A percentile compares a stretch with the other conserved stretches of the same genome.
Evolutionary conservation across 768 basidiomycete genomes (phyloP).

Genomic region (Rhodotorula graminis): DNA sequence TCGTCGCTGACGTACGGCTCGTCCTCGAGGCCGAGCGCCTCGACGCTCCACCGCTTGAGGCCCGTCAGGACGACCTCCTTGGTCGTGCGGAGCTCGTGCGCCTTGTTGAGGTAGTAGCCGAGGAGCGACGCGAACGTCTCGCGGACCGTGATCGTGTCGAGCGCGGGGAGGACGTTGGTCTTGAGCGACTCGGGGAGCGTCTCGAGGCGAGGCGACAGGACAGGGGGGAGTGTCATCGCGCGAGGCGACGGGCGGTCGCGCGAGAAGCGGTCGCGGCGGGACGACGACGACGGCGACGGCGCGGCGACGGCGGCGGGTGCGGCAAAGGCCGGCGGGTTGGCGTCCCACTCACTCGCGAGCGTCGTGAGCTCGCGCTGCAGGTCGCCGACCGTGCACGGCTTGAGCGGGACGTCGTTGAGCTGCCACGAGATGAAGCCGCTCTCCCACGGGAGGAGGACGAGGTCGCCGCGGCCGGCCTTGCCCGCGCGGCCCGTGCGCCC

Average conservation of each 20-base stretch:
- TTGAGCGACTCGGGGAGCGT: conserved; percentile 40
- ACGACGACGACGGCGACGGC: conserved; percentile 4
- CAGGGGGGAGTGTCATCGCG: conserved; percentile 18
- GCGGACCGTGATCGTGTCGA: conserved; percentile 48
- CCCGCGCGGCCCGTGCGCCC: conserved; percentile 52
- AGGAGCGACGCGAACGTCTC: conserved; percentile 64
- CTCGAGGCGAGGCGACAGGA: conserved; percentile 41
- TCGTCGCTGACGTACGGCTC: conserved; percentile 56
- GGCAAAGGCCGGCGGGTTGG: conserved; percentile 43
- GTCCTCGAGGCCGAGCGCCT: conserved; percentile 55
- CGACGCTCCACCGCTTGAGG: conserved; percentile 60
- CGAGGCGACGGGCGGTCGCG: background rate
- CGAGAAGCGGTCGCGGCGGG: background rate
- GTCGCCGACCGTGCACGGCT: conserved; percentile 55
- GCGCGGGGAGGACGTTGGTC: conserved; percentile 37
- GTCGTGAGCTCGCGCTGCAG: conserved; percentile 52
- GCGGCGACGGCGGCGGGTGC: conserved; percentile 4
- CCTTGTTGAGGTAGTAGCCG: conserved; percentile 65
- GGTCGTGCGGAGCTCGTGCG: conserved; percentile 53
- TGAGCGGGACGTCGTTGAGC: conserved; percentile 65
- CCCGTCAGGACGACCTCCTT: conserved; percentile 55
- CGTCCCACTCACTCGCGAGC: conserved; percentile 56
- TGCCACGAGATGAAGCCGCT: conserved; percentile 56
- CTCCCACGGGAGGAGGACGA: conserved; percentile 58
- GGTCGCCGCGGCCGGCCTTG: conserved; percentile 55